Base-by-base conservation (phyloP, 805 yeast genomes). In the Zygoascus flipseniorum region DNA sequence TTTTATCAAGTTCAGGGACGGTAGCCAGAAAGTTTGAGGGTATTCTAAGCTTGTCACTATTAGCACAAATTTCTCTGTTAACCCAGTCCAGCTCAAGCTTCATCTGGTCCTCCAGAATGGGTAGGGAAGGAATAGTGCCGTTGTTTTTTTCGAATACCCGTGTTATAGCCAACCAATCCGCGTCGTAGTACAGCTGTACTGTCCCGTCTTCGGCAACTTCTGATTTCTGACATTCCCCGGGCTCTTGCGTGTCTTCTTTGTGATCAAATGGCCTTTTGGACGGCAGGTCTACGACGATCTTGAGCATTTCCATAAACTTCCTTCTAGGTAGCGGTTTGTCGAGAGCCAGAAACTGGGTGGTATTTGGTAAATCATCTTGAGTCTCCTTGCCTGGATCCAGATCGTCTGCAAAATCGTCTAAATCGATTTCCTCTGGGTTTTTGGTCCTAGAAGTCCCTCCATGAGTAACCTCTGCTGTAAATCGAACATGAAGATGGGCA, bases 401-500 rank as follows among this genome's bases (percentile, higher is more conserved):
- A n/a, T 52, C 54, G 14, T 49, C 48, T n/a, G n/a, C 23, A 10
- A 26, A 16, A 43, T 53, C 55, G 48, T 31, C 55, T 35, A 58
- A 35, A 18, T 51, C 59, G 19, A 56, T 57, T 47, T 60, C 65
- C 26, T 59, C 60, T 2, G 56, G 55, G 54, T 62, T 62, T 13
- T 13, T n/a, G 18, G 20, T 28, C 13, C 23, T 31, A 28, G 16
- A n/a, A 44, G 46, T 45, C 14, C 64, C 14, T 3, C 14, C n/a
- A 63, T 78, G 81, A 0, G 62, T 54, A 1, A 82, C 78, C 0
- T 54, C 56, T 0, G 96, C 97, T 6, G 71, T 73, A 62, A 78
- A 93, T 52, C 70, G 72, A 1, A 84, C 89, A 67, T 93, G 99
- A 53, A 93, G 67, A 71, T 93, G 99, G 10, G 95, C 95, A 60